Evolutionary conservation across 805 yeast species (phyloP), one percentile per base, ranked within the genome.

Genomic region (Suhomyces tanzawaensis): DNA sequence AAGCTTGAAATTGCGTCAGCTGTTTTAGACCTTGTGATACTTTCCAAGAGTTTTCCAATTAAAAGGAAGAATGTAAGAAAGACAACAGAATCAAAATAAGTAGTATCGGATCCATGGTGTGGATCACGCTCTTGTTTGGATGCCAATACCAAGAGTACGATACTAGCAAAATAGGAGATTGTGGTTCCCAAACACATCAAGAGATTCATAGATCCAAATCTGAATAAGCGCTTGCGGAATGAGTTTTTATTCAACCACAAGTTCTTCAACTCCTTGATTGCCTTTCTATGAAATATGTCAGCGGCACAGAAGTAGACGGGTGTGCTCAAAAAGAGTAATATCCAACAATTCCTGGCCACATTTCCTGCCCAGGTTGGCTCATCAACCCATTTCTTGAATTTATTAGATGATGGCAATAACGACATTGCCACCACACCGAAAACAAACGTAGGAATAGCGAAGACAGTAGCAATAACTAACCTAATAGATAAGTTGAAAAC

Each of bases 1-100:
- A 85, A 62, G 19, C 71, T 61, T 12, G 79, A 64, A 19, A 85
- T 72, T 1, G 88, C 82, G 29, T 76, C 74, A 0, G 88, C 80
- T 1, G 90, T 82, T 50, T 79, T 79, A 21, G 72, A 66, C 52
- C 82, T 85, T 1, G 90, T 78, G 46, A 72, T 71, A 19, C 82
- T 69, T 56, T 85, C 91, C 33, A 85, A 64, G 19, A 81, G 62
- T 30, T 87, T 71, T 1, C 95, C 95, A 41, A 82, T 77, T 33
- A 85, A 65, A 39, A 85, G 60, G 58, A 85, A 85, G 51, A 85
- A 77, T 0, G 89, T 75, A 46, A 85, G 65, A 52, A 85, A 85
- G 3, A 85, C 86, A 19, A 84, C 91, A 4, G 90, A 80, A 52
- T 85, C 95, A 53, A 85, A 85, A 50, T 82, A 85, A 0, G 85